Conservation (phyloP, 495 filamentous ascomycete species). For the Penicillium taxi region DNA sequence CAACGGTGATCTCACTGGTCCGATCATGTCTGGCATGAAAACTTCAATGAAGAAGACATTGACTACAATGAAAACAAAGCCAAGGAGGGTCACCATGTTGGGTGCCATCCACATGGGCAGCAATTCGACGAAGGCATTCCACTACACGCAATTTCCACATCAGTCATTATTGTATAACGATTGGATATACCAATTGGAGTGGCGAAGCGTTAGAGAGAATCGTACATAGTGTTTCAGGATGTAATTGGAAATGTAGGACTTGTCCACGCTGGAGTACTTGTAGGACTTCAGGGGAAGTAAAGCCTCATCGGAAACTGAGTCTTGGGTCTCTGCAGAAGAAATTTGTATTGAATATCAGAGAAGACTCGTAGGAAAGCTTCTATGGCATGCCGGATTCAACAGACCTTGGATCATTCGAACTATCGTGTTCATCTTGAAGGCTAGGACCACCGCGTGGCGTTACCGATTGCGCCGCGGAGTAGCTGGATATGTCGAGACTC, state of each 20-base stretch:
- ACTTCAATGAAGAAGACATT: constrained; percentile 77
- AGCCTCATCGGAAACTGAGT: constrained; percentile 60
- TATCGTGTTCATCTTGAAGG: constrained; percentile 30
- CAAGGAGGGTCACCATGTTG: constrained; percentile 93
- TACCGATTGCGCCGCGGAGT: constrained; percentile 7
- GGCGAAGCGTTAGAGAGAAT: constrained; percentile 4
- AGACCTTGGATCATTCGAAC: constrained; percentile 39
- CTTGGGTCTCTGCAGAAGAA: constrained; percentile 38
- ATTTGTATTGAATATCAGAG: no score
- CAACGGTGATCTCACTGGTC: constrained; percentile 57
- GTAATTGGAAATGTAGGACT: constrained; percentile 88
- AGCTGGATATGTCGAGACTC: constrained; percentile 1
- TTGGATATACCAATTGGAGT: not conserved
- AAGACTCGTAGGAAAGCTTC: constrained; percentile 10
- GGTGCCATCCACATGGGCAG: constrained; percentile 93
- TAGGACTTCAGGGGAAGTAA: constrained; percentile 83
- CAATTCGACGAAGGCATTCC: constrained; percentile 93
- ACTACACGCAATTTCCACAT: constrained; percentile 44
- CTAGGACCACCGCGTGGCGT: constrained; percentile 11
- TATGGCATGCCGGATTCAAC: constrained; percentile 2
- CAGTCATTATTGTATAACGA: not conserved
- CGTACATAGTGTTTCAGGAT: constrained; percentile 92
- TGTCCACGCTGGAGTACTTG: constrained; percentile 95
- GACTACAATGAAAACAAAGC: constrained; percentile 85
- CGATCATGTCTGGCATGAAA: constrained; percentile 83